A percentile compares a stretch with the other conserved stretches of the same genome.
These are phyloP conservation scores for Colletotrichum sansevieriae DNA, from an alignment of 2,329 filamentous ascomycete genomes.

Conservation along the genomic window DNA sequence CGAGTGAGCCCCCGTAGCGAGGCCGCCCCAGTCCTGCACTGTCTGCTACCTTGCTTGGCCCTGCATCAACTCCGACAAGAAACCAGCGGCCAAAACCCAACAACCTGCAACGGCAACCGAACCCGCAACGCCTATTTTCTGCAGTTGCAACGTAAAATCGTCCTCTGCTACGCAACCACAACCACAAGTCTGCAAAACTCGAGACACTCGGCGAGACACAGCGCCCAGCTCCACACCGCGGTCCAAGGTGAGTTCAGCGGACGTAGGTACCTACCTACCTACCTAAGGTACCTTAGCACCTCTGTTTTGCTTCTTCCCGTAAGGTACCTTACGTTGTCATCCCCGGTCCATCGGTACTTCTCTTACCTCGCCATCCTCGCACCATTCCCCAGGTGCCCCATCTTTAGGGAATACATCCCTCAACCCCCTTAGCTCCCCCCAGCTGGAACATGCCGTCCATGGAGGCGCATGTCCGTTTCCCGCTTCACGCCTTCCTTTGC, in stretches of 20 bases:
- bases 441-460: slow-evolving; percentile 22
- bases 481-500: neutral
- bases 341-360: slow-evolving; percentile 16
- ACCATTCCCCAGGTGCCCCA: slow-evolving; percentile 14
- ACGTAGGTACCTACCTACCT: neutral
- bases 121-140: slow-evolving; percentile 25
- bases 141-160: neutral
- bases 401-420: neutral
- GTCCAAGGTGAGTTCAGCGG: slow-evolving; percentile 23
- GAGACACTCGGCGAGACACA: slow-evolving; percentile 35
- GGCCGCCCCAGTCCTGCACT: slow-evolving; percentile 2
- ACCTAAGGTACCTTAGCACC: neutral
- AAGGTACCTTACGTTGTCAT: slow-evolving; percentile 4
- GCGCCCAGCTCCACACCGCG: slow-evolving; percentile 8
- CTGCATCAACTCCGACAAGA: neutral
- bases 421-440: slow-evolving; percentile 8
- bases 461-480: slow-evolving; percentile 31
- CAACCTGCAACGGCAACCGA: slow-evolving; percentile 3
- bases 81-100: neutral
- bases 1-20: slow-evolving; percentile 34
- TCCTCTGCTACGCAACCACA: neutral
- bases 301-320: too few species aligned
- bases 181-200: slow-evolving; percentile 12
- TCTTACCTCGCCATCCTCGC: slow-evolving; percentile 16
- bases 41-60: neutral